Evolutionary conservation across 148 eudicot species (phyloP).

Genomic region (Vaccinium macrocarpon): DNA sequence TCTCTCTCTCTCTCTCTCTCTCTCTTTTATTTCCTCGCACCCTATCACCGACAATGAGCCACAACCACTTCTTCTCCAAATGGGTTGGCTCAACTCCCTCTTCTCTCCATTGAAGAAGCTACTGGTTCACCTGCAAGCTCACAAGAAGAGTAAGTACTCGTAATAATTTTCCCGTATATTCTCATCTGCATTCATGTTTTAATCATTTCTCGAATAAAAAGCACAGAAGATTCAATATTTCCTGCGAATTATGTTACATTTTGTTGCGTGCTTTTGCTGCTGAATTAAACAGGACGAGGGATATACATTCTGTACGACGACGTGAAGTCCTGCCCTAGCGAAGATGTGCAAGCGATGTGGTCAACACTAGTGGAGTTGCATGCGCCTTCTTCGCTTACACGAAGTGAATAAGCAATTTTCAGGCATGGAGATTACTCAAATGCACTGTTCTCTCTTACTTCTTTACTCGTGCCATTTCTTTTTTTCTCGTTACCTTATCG

Average conservation of each 20-base stretch:
- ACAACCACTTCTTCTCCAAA: conserved; percentile 35
- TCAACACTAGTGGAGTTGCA: conserved; percentile 76
- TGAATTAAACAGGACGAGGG: conserved; percentile 52
- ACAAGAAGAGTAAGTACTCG: conserved; percentile 56
- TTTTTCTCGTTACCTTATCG: not conserved
- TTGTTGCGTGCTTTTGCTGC: not conserved
- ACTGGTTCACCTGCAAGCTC: conserved; percentile 64
- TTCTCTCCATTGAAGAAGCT: conserved; percentile 82
- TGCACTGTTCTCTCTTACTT: not conserved
- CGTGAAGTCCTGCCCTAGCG: conserved; percentile 76
- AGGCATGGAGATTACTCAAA: conserved; percentile 21
- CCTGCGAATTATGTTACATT: not conserved
- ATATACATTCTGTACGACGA: conserved; percentile 83
- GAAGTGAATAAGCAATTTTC: conserved; percentile 26
- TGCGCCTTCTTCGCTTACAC: conserved; percentile 34
- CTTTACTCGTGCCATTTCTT: not conserved
- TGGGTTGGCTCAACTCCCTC: conserved; percentile 97
- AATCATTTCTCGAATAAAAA: too few species aligned
- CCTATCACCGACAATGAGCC: conserved; percentile 49
- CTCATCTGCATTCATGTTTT: not conserved
- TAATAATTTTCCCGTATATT: not conserved
- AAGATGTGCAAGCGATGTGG: conserved; percentile 89
- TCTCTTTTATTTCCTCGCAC: conserved; percentile 17
- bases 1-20: not conserved
- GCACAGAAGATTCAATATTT: not conserved